Conservation (phyloP, 148 eudicot species). For the Chenopodium suecicum region DNA sequence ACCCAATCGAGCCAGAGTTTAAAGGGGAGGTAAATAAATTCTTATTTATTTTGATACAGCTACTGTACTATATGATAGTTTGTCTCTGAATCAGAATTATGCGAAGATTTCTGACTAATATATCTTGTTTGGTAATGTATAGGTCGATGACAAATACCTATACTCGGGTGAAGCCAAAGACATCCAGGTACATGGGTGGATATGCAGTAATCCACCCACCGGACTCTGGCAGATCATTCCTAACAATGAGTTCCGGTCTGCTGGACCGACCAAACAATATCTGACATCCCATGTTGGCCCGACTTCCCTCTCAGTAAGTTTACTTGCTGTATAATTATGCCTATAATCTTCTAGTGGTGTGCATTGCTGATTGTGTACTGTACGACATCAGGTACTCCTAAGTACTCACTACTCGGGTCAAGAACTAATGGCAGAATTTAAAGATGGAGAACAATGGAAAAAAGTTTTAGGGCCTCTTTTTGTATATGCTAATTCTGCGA, state of each 20-base stretch:
- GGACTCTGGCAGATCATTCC: conserved; percentile 91
- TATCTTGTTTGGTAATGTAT: conserved; percentile 5
- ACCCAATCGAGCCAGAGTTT: conserved; percentile 77
- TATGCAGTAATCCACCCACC: conserved; percentile 66
- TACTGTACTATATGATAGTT: not conserved
- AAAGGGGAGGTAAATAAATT: conserved; percentile 66
- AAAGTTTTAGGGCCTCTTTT: conserved; percentile 66
- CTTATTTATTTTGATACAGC: not conserved
- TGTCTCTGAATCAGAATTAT: not conserved
- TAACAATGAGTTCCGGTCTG: conserved; percentile 75
- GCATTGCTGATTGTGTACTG: not conserved
- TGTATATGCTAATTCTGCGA: conserved; percentile 53
- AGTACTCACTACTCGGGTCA: conserved; percentile 67
- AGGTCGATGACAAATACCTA: conserved; percentile 92
- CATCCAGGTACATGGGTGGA: conserved; percentile 83
- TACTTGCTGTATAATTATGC: not conserved
- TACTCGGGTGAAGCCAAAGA: conserved; percentile 74
- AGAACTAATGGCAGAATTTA: conserved; percentile 53
- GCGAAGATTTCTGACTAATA: too few species aligned
- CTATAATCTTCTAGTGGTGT: not conserved
- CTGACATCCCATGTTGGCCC: conserved; percentile 87
- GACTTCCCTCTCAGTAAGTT: conserved; percentile 62
- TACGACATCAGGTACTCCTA: conserved; percentile 39
- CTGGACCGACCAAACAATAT: conserved; percentile 81
- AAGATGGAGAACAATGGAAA: conserved; percentile 61